phyloP scores from a whole-genome alignment of 2,329 filamentous ascomycete genomes.

The Cladophialophora carrionii region DNA sequence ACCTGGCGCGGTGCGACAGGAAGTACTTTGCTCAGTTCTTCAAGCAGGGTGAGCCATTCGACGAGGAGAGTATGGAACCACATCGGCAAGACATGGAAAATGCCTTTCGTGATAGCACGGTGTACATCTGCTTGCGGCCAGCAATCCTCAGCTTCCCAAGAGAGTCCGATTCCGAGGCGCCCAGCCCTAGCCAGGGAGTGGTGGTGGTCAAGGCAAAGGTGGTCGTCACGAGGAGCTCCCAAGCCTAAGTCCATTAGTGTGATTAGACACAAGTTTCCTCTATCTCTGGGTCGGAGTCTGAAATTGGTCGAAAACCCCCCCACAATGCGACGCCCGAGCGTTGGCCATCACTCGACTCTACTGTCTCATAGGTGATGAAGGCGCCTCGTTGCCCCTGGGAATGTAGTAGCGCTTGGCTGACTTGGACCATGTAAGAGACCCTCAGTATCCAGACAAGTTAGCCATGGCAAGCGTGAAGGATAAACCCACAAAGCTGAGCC shows the following conservation, averaged over 20 bases:
- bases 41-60: neutral
- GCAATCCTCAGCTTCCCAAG: conserved; percentile 2
- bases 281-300: neutral
- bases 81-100: neutral
- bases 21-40: neutral
- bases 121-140: conserved; percentile 4
- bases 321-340: too few species aligned
- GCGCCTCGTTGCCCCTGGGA: too few species aligned
- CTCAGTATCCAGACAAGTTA: too few species aligned
- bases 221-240: neutral
- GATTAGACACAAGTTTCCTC: neutral
- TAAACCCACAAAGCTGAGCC: too few species aligned
- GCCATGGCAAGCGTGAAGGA: too few species aligned
- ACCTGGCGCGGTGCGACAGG: neutral
- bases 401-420: too few species aligned
- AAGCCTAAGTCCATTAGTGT: neutral
- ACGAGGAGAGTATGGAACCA: conserved; percentile 18
- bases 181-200: neutral
- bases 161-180: neutral
- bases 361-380: too few species aligned
- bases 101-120: neutral
- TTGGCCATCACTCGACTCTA: too few species aligned
- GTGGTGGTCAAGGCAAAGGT: conserved; percentile 1
- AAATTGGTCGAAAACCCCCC: neutral
- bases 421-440: too few species aligned